phyloP scores from a whole-genome alignment of 331 rosid species.

The Quercus phellos region DNA sequence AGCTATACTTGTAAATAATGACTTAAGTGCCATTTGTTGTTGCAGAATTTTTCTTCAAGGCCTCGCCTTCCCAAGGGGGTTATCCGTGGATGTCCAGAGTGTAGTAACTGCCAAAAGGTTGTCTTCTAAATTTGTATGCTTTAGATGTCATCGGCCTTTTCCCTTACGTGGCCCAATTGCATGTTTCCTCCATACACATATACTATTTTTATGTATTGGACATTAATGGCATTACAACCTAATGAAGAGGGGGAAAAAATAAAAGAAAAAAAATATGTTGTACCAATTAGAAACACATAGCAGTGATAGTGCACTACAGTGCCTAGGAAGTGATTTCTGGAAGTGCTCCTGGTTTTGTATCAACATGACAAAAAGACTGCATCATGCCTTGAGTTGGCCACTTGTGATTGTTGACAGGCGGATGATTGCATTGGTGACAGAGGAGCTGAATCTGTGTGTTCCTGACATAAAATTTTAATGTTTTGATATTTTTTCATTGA shows the following conservation, averaged over 20 bases:
- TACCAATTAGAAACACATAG: not conserved
- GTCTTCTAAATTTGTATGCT: slow-evolving; percentile 3
- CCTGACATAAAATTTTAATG: not conserved
- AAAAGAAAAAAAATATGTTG: not conserved
- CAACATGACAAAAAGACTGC: not conserved
- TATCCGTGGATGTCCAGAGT: slow-evolving; percentile 86
- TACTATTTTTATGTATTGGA: not conserved
- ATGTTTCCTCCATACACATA: not conserved
- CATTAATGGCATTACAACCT: not conserved
- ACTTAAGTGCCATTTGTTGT: not conserved
- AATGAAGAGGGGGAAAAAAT: not conserved
- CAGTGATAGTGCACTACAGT: slow-evolving; percentile 5
- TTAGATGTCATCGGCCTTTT: slow-evolving; percentile 3
- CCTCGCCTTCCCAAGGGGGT: slow-evolving; percentile 79
- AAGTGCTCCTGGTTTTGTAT: slow-evolving; percentile 7
- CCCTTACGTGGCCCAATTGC: not conserved
- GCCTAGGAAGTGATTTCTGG: slow-evolving; percentile 10
- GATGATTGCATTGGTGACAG: slow-evolving; percentile 2
- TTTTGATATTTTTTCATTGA: slow-evolving; percentile 21
- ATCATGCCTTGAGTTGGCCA: slow-evolving; percentile 1
- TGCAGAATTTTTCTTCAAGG: slow-evolving; percentile 64
- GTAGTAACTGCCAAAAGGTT: slow-evolving; percentile 90
- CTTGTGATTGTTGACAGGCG: not conserved
- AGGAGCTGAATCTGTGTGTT: slow-evolving; percentile 5
- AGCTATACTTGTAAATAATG: not conserved